These are phyloP conservation scores for Endotrypanum monterogeii DNA, from an alignment of 208 protist species.

Conservation along the genomic window DNA sequence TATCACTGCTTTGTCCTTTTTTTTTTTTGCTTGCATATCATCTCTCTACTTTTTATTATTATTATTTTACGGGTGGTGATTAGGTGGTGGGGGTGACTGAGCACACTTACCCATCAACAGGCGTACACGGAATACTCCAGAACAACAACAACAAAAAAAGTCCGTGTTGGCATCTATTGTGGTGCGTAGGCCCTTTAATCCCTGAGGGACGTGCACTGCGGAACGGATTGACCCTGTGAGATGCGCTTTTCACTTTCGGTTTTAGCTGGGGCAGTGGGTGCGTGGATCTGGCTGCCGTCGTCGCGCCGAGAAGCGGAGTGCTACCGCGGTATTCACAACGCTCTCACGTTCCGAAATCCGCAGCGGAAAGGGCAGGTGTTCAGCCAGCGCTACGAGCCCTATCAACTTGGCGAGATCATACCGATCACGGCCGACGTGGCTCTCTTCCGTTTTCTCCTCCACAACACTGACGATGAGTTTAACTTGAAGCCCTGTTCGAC, in stretches of 20 bases:
- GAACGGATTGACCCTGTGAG: neutral
- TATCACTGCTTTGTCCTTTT: no score
- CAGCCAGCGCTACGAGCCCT: constrained; percentile 81
- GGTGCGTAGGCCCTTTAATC: neutral
- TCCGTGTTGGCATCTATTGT: neutral
- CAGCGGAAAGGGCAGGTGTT: constrained; percentile 56
- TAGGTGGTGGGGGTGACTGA: neutral
- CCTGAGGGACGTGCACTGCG: neutral
- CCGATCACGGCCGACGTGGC: constrained; percentile 87
- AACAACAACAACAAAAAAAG: neutral
- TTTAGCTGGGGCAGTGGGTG: constrained; percentile 27
- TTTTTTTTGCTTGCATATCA: no score
- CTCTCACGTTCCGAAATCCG: constrained; percentile 71
- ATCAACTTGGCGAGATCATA: constrained; percentile 82
- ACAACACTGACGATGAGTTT: constrained; percentile 73
- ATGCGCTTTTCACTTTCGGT: constrained; percentile 61
- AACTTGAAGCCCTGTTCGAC: constrained; percentile 87
- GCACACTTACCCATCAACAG: neutral
- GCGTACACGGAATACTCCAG: neutral
- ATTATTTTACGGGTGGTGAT: no score
- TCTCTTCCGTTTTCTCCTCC: constrained; percentile 89
- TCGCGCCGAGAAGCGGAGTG: constrained; percentile 35
- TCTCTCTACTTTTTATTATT: neutral
- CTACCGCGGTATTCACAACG: constrained; percentile 78
- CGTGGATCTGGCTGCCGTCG: constrained; percentile 28